These are phyloP conservation scores for Yarrowia sp. DNA, from an alignment of 805 yeast species.

Conservation along the genomic window DNA sequence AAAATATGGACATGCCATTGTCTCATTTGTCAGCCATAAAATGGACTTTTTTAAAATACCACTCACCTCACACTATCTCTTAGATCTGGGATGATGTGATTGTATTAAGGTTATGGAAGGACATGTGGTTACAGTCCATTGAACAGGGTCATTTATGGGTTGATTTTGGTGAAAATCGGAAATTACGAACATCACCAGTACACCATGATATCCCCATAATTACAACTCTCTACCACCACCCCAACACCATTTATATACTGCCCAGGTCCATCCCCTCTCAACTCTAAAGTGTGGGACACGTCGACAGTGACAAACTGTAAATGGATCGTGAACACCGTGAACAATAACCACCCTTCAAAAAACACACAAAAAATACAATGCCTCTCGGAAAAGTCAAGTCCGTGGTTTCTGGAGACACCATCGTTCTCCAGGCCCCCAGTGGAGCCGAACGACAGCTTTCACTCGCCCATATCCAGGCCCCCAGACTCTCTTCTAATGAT, in stretches of 20 bases:
- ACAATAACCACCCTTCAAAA: neutral
- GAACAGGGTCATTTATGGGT: neutral
- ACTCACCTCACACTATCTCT: neutral
- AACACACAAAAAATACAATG: neutral
- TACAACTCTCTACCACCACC: neutral
- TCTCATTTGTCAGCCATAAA: too few relatives aligned
- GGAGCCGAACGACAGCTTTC: conserved; percentile 56
- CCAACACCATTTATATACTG: neutral
- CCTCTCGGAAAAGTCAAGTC: conserved; percentile 60
- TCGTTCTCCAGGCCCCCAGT: conserved; percentile 52
- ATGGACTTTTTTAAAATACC: too few relatives aligned
- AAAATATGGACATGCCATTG: too few relatives aligned
- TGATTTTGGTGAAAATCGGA: neutral
- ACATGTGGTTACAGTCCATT: neutral
- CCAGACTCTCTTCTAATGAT: conserved; percentile 44
- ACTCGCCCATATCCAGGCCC: conserved; percentile 62
- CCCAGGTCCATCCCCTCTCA: neutral
- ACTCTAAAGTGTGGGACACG: neutral
- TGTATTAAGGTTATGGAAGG: neutral
- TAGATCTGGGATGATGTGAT: neutral
- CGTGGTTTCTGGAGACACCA: conserved; percentile 67
- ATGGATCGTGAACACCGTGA: neutral
- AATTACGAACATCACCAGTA: too few relatives aligned
- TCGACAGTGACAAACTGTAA: neutral
- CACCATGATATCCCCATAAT: too few relatives aligned